A percentile compares a stretch with the other conserved stretches of the same genome.
Conservation (phyloP, 2,329 filamentous ascomycete species). For the Ophiocordyceps camponoti-leonardi region DNA sequence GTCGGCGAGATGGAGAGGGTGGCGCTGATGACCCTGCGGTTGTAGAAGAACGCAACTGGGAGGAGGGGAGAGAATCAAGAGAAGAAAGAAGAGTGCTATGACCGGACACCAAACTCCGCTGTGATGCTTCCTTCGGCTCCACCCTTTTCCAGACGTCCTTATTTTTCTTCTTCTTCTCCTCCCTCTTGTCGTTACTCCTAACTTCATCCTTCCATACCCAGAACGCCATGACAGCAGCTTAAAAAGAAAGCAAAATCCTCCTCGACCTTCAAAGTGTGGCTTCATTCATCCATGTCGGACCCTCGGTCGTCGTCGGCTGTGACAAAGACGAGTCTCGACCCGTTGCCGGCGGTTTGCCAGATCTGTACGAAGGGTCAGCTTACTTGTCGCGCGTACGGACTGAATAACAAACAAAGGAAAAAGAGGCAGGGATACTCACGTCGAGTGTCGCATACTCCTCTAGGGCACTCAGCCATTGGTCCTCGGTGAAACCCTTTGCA, state of each 20-base stretch:
- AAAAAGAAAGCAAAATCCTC: not conserved
- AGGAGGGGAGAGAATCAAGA: no score
- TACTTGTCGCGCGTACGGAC: not conserved
- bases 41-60: not conserved
- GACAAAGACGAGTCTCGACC: constrained; percentile 55
- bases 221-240: not conserved
- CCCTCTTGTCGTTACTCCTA: not conserved
- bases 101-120: not conserved
- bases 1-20: constrained; percentile 73
- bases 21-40: constrained; percentile 25
- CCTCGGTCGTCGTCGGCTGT: constrained; percentile 35
- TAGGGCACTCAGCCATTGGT: constrained; percentile 74
- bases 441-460: constrained; percentile 79
- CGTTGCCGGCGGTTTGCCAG: constrained; percentile 61
- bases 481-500: constrained; percentile 90
- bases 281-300: constrained; percentile 26
- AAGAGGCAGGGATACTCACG: constrained; percentile 43
- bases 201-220: no score
- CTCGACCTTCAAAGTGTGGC: not conserved
- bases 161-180: not conserved
- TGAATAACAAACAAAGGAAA: not conserved
- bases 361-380: constrained; percentile 35
- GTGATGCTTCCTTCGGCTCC: not conserved
- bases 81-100: not conserved
- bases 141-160: not conserved